Evolutionary conservation across 1,284 basidiomycete genomes (phyloP).

Genomic region (Volvariella volvacea): DNA sequence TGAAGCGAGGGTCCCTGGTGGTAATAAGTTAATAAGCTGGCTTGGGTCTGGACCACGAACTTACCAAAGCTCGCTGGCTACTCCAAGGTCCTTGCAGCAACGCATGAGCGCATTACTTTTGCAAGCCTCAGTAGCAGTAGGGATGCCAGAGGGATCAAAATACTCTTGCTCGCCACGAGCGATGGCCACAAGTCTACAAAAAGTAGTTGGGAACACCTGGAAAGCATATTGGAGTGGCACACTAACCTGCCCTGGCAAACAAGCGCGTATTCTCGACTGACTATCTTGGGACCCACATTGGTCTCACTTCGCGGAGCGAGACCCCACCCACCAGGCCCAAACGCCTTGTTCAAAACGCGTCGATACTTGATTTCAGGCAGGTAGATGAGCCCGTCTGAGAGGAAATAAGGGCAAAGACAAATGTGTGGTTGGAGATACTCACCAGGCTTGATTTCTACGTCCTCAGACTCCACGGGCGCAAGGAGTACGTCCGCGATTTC

Average conservation of each 20-base stretch:
- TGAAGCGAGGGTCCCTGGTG: constrained; percentile 91
- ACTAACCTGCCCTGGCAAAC: constrained; percentile 86
- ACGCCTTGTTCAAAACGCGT: constrained; percentile 89
- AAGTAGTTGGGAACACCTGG: neutral
- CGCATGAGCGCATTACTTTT: constrained; percentile 98
- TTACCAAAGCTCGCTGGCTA: constrained; percentile 95
- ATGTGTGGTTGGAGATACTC: constrained; percentile 15
- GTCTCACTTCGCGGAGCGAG: constrained; percentile 91
- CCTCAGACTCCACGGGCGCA: constrained; percentile 68
- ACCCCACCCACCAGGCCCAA: constrained; percentile 97
- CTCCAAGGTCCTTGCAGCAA: constrained; percentile 95
- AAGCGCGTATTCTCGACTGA: constrained; percentile 92
- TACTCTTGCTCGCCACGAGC: constrained; percentile 97
- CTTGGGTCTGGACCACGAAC: constrained; percentile 16
- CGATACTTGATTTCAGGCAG: constrained; percentile 98
- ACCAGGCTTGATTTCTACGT: constrained; percentile 95
- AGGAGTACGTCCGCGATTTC: constrained; percentile 73
- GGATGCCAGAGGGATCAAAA: constrained; percentile 86
- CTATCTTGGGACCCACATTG: constrained; percentile 83
- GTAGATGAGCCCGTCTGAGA: constrained; percentile 85
- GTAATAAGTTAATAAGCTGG: neutral
- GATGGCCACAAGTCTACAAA: constrained; percentile 75
- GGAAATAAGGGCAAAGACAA: neutral
- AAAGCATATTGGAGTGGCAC: neutral
- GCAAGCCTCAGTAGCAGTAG: constrained; percentile 92